Evolutionary conservation across 2,329 filamentous ascomycete species (phyloP).

Genomic region (Cercospora brassicicola): DNA sequence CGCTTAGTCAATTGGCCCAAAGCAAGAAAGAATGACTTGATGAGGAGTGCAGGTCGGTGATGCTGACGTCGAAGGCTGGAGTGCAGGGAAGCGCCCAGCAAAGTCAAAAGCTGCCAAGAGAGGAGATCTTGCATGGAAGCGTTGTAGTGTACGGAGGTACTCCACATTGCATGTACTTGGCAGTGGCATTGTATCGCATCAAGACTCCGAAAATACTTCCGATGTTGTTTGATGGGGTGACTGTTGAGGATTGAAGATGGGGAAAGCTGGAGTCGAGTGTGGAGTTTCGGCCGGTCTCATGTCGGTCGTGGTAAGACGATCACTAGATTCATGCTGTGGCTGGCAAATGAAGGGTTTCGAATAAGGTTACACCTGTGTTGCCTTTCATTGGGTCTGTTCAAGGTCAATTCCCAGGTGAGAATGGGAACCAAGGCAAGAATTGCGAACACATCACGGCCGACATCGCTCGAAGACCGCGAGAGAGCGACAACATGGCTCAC

Average conservation of each 20-base stretch:
- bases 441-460: background rate
- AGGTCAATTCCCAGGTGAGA: background rate
- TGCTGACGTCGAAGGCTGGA: conserved; percentile 7
- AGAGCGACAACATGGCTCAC: background rate
- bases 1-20: background rate
- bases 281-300: background rate
- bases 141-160: background rate
- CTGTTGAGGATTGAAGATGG: background rate
- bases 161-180: background rate
- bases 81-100: background rate
- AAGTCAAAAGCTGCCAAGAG: conserved; percentile 3
- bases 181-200: background rate
- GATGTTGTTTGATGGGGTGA: background rate
- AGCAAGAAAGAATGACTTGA: background rate
- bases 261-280: background rate
- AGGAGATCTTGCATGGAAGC: background rate
- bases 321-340: background rate
- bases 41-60: background rate
- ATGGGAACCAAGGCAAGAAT: background rate
- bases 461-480: background rate
- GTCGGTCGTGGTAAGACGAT: background rate
- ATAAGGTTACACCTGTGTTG: background rate
- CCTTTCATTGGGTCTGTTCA: background rate
- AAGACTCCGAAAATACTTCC: background rate
- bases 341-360: background rate